These are phyloP conservation scores for Leccinum broughii DNA, from an alignment of 768 basidiomycete species.

Conservation along the genomic window DNA sequence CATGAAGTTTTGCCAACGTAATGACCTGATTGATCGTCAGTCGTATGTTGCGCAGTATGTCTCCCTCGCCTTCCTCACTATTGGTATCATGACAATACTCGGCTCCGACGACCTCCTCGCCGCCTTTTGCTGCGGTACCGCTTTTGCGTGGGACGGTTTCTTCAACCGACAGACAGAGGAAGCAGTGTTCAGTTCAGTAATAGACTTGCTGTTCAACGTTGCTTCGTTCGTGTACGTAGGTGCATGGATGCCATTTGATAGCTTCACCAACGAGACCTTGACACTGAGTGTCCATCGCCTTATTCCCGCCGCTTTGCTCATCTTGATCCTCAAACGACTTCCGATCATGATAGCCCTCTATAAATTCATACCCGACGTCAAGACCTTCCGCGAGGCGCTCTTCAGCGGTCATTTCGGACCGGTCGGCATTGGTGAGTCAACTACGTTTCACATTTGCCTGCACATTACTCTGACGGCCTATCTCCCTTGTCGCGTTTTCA, in stretches of 20 bases:
- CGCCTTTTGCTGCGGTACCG: conserved; percentile 92
- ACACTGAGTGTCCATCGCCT: conserved; percentile 84
- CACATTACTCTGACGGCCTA: conserved; percentile 3
- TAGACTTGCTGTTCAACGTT: conserved; percentile 94
- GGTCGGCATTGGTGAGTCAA: conserved; percentile 64
- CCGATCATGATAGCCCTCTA: conserved; percentile 85
- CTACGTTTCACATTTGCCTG: neutral
- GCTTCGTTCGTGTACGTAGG: conserved; percentile 96
- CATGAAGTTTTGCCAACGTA: conserved; percentile 90
- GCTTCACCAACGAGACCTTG: conserved; percentile 64
- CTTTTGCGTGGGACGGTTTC: conserved; percentile 97
- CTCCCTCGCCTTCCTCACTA: conserved; percentile 78
- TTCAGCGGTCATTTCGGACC: conserved; percentile 97
- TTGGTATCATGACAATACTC: conserved; percentile 80
- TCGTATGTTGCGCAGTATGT: conserved; percentile 94
- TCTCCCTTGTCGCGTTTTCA: conserved; percentile 15
- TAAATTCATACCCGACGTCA: conserved; percentile 94
- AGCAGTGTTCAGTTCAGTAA: conserved; percentile 92
- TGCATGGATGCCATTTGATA: conserved; percentile 93
- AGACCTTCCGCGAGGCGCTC: conserved; percentile 89
- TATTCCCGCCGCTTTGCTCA: conserved; percentile 75
- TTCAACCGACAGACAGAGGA: conserved; percentile 94
- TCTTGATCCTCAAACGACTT: conserved; percentile 81
- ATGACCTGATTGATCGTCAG: conserved; percentile 87
- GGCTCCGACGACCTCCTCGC: conserved; percentile 94